Evolutionary conservation across 805 yeast species (phyloP), one percentile per base, ranked within the genome.

Genomic region (Spathaspora sp.): DNA sequence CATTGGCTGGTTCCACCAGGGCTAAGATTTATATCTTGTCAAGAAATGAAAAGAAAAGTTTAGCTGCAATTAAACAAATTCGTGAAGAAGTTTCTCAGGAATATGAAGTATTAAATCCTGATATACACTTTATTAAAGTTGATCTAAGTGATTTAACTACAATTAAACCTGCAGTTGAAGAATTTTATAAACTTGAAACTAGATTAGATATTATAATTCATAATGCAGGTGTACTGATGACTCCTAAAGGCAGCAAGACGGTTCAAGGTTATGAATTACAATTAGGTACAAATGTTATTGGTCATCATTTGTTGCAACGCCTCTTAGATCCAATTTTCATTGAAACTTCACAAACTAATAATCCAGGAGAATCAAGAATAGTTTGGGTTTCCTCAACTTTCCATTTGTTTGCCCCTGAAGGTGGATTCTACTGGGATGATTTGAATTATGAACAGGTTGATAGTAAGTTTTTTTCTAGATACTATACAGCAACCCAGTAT

Each of bases 371-470:
- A 16, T 44, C 48, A 7, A 65, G 83, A 47, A 65, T 79, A 29
- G 69, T 79, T 7, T 79, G 80, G 75, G 66, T 77, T 1, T 56
- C 79, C 1, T 78, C 82, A 0, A 46, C 66, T 32, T 76, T 68
- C 0, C 77, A 70, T 39, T 48, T 53, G 20, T 32, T 55, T 16
- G 57, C 67, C 8, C 67, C 67, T 19, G 65, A 63, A 28, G 56
- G 57, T 31, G 76, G 75, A 5, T 65, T 76, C 17, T 56, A 70
- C 43, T 63, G 67, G 53, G 68, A 65, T 46, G 72, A 70, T 50
- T 60, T 70, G 40, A 60, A 61, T 46, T 53, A 54, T 53, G 63
- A 60, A 43, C 57, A 55, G 46, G 50, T 51, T 11, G 42, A 23
- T 4, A 23, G 26, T 6, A 23, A 4, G 26, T 23, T 23, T 6